A percentile compares a stretch with the other conserved stretches of the same genome.
These are phyloP conservation scores for Naganishia liquefaciens DNA, from an alignment of 1,284 basidiomycete genomes.

Conservation along the genomic window DNA sequence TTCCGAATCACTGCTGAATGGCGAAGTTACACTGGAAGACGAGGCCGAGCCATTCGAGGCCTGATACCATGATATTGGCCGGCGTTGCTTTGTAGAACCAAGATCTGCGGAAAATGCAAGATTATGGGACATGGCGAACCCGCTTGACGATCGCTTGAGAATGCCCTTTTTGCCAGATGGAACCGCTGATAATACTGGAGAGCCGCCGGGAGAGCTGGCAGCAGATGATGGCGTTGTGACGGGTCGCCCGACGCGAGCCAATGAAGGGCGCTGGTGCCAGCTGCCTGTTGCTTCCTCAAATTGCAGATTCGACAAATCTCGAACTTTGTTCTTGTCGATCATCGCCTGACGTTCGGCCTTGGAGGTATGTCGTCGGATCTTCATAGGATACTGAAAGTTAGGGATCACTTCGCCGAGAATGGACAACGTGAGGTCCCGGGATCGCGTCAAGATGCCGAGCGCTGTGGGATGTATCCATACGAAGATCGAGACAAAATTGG, in stretches of 20 bases:
- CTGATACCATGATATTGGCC: conserved; percentile 1
- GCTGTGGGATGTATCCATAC: conserved; percentile 44
- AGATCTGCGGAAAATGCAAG: neutral
- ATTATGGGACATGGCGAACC: neutral
- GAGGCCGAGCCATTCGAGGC: conserved; percentile 10
- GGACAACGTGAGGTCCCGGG: conserved; percentile 10
- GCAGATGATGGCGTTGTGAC: conserved; percentile 15
- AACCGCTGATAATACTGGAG: neutral
- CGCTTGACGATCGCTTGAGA: conserved; percentile 21
- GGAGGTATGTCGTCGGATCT: conserved; percentile 20
- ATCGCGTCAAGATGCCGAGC: conserved; percentile 18
- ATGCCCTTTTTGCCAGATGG: conserved; percentile 14
- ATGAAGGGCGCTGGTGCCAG: neutral
- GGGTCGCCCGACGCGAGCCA: conserved; percentile 6
- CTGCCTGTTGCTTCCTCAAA: conserved; percentile 2
- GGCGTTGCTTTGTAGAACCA: neutral
- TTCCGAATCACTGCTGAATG: conserved; percentile 24
- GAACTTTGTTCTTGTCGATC: conserved; percentile 23
- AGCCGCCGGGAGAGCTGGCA: conserved; percentile 11
- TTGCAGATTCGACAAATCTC: neutral
- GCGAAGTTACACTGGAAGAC: conserved; percentile 23
- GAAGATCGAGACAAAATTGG: conserved; percentile 44
- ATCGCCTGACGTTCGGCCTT: conserved; percentile 24
- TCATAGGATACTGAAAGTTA: conserved; percentile 36
- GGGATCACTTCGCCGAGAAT: conserved; percentile 23